phyloP scores from a whole-genome alignment of 352 stramenopile species.

The Phytophthora quininea region DNA sequence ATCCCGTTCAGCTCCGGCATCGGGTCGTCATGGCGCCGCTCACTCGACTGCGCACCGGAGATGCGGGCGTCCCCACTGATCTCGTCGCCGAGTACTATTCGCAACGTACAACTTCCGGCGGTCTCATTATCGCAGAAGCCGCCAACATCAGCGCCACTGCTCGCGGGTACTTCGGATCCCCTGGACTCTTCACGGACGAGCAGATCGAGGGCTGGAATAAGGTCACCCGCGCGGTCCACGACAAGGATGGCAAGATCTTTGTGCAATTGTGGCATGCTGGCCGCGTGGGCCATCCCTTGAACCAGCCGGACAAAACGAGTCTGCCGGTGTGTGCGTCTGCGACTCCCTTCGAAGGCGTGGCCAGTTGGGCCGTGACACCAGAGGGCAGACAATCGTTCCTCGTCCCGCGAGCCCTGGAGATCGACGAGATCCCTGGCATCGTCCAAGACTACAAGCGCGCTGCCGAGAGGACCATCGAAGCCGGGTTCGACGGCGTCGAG shows the following conservation, averaged over 20 bases:
- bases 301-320: conserved; percentile 53
- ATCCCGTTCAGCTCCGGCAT: conserved; percentile 48
- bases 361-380: conserved; percentile 32
- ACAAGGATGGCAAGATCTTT: conserved; percentile 77
- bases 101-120: conserved; percentile 60
- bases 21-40: conserved; percentile 75
- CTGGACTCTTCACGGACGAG: conserved; percentile 51
- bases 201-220: conserved; percentile 65
- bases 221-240: conserved; percentile 73
- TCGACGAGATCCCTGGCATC: conserved; percentile 72
- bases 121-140: conserved; percentile 67
- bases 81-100: conserved; percentile 67
- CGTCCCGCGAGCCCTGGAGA: conserved; percentile 59
- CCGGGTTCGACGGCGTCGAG: conserved; percentile 37
- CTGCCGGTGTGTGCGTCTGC: conserved; percentile 53
- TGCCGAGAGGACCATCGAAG: conserved; percentile 23
- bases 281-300: conserved; percentile 62
- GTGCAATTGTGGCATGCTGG: conserved; percentile 89
- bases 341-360: conserved; percentile 20
- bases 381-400: conserved; percentile 40
- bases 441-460: conserved; percentile 30
- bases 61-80: conserved; percentile 37
- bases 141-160: conserved; percentile 54
- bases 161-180: conserved; percentile 47
- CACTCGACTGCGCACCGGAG: conserved; percentile 46